Evolutionary conservation across 106 monocot species (phyloP).

Genomic region (Dendrobium catenatum): DNA sequence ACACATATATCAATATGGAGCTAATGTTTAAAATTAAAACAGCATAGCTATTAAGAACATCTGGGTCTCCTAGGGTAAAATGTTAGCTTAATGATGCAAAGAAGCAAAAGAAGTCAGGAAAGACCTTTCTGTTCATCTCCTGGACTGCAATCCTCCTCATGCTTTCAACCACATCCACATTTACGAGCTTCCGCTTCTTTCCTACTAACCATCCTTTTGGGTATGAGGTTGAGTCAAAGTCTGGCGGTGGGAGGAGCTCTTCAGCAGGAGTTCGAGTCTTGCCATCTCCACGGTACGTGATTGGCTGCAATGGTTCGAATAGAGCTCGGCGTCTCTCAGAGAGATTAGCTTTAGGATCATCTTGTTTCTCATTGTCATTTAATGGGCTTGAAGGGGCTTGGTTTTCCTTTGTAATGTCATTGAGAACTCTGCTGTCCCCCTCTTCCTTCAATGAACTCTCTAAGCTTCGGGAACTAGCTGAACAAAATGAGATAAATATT

Average conservation of each 20-base stretch:
- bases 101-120: background rate
- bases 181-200: slow-evolving; percentile 80
- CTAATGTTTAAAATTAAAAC: too few species aligned
- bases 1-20: too few species aligned
- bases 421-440: slow-evolving; percentile 1
- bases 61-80: too few species aligned
- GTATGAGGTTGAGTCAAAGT: slow-evolving; percentile 66
- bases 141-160: slow-evolving; percentile 84
- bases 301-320: slow-evolving; percentile 79
- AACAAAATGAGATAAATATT: background rate
- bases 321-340: slow-evolving; percentile 68
- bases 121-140: slow-evolving; percentile 98
- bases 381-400: background rate
- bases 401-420: slow-evolving; percentile 13
- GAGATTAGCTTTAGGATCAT: slow-evolving; percentile 19
- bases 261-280: slow-evolving; percentile 34
- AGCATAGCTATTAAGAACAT: too few species aligned
- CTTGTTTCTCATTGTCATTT: slow-evolving; percentile 18
- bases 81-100: background rate
- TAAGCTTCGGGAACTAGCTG: slow-evolving; percentile 43
- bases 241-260: slow-evolving; percentile 74
- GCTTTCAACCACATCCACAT: slow-evolving; percentile 96
- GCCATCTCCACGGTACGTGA: background rate
- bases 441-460: slow-evolving; percentile 35
- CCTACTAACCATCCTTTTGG: slow-evolving; percentile 91